Percentiles rank a stretch among this genome's conserved stretches.
Evolutionary conservation across 176 grass and related monocot species (phyloP).

Genomic region (Bothriochloa decipiens): DNA sequence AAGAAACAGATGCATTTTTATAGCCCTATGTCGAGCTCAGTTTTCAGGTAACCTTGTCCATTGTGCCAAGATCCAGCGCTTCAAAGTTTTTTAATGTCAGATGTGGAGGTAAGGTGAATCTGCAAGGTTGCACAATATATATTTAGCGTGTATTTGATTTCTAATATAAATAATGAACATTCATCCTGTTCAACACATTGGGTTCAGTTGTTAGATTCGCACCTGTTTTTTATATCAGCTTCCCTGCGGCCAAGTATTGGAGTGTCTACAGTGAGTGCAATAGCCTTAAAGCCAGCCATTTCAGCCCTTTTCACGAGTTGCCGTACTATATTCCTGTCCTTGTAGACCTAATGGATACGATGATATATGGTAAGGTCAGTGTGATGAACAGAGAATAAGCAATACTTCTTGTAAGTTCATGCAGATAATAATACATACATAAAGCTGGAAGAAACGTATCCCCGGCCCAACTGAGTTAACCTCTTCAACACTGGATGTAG

Average conservation of each 20-base stretch:
- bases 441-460: slow-evolving; percentile 96
- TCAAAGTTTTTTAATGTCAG: slow-evolving; percentile 86
- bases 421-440: slow-evolving; percentile 51
- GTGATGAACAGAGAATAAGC: slow-evolving; percentile 13
- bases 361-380: background rate
- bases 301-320: slow-evolving; percentile 87
- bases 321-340: slow-evolving; percentile 79
- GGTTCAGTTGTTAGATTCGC: background rate
- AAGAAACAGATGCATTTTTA: slow-evolving; percentile 11
- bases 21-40: background rate
- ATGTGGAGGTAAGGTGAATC: slow-evolving; percentile 77
- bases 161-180: background rate
- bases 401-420: background rate
- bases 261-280: slow-evolving; percentile 87
- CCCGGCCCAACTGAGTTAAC: slow-evolving; percentile 85
- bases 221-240: slow-evolving; percentile 97
- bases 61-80: slow-evolving; percentile 69
- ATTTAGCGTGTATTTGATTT: background rate
- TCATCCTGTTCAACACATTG: background rate
- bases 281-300: slow-evolving; percentile 90
- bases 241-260: slow-evolving; percentile 86
- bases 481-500: slow-evolving; percentile 89
- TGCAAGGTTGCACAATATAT: slow-evolving; percentile 27
- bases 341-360: slow-evolving; percentile 67
- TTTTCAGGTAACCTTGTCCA: slow-evolving; percentile 65